phyloP scores from a whole-genome alignment of 441 rosid species.

The Geranium incanum region DNA sequence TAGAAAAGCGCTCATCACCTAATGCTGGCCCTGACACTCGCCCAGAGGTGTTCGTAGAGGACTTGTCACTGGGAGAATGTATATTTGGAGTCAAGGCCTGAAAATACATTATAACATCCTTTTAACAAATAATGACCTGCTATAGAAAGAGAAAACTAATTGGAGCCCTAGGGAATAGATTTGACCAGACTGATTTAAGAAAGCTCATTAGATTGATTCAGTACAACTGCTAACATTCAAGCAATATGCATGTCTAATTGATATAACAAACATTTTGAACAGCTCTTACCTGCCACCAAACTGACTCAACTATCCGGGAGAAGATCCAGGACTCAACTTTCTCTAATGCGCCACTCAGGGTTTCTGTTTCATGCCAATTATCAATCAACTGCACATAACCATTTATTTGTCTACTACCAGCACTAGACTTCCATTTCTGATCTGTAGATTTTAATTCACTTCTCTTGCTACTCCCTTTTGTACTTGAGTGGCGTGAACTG shows the following conservation, averaged over 20 bases:
- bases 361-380: conserved; percentile 55
- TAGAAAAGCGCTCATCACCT: conserved; percentile 55
- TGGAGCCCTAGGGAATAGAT: not conserved
- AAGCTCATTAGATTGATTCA: not conserved
- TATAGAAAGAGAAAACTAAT: not conserved
- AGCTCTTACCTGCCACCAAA: conserved; percentile 92
- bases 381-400: conserved; percentile 21
- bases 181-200: not conserved
- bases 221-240: not conserved
- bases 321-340: conserved; percentile 92
- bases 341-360: conserved; percentile 57
- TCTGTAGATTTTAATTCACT: conserved; percentile 25
- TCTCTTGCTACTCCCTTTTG: conserved; percentile 35
- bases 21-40: conserved; percentile 32
- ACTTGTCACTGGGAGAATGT: conserved; percentile 53
- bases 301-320: conserved; percentile 81
- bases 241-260: not conserved
- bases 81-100: conserved; percentile 92
- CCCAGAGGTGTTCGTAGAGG: conserved; percentile 40
- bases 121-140: conserved; percentile 7
- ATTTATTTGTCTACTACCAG: conserved; percentile 31
- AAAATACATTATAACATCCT: conserved; percentile 6
- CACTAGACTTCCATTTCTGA: conserved; percentile 27
- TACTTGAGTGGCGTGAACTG: conserved; percentile 33
- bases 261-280: not conserved